These are phyloP conservation scores for Solanum chacoense DNA, from an alignment of 305 asterid species.

Conservation along the genomic window DNA sequence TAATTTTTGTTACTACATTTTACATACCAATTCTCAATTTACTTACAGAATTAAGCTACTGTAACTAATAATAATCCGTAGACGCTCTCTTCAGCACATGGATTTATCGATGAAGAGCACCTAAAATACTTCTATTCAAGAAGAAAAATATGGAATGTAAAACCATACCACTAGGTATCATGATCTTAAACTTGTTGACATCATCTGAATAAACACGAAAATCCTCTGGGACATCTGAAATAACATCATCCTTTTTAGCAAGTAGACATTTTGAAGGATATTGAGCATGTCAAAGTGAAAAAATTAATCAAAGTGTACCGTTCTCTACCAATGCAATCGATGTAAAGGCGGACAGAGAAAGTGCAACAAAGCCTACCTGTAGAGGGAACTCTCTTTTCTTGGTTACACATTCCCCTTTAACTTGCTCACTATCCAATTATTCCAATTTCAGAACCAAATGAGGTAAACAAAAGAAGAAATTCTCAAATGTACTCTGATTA, in stretches of 20 bases:
- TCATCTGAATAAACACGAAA: slow-evolving; percentile 72
- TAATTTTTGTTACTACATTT: neutral
- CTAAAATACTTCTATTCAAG: neutral
- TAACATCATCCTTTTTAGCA: neutral
- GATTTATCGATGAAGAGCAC: neutral
- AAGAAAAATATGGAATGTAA: neutral
- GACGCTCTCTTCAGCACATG: neutral
- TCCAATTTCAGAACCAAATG: neutral
- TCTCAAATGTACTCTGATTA: neutral
- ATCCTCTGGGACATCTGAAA: slow-evolving; percentile 24
- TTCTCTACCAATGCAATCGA: slow-evolving; percentile 36
- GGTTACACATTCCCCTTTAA: slow-evolving; percentile 24
- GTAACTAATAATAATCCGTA: neutral
- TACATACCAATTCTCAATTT: neutral
- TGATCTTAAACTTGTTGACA: slow-evolving; percentile 62
- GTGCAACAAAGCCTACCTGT: slow-evolving; percentile 34
- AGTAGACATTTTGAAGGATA: neutral
- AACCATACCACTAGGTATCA: slow-evolving; percentile 63
- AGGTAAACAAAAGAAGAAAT: neutral
- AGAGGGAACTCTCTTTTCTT: slow-evolving; percentile 53
- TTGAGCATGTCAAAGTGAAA: neutral
- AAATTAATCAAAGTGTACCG: slow-evolving; percentile 15
- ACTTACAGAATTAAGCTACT: neutral
- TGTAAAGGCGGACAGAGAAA: slow-evolving; percentile 31
- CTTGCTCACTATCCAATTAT: neutral